Percentiles rank a stretch among this genome's conserved stretches.
Conservation (phyloP, 139 green algal species). For the Auxenochlorella pyrenoidosa region DNA sequence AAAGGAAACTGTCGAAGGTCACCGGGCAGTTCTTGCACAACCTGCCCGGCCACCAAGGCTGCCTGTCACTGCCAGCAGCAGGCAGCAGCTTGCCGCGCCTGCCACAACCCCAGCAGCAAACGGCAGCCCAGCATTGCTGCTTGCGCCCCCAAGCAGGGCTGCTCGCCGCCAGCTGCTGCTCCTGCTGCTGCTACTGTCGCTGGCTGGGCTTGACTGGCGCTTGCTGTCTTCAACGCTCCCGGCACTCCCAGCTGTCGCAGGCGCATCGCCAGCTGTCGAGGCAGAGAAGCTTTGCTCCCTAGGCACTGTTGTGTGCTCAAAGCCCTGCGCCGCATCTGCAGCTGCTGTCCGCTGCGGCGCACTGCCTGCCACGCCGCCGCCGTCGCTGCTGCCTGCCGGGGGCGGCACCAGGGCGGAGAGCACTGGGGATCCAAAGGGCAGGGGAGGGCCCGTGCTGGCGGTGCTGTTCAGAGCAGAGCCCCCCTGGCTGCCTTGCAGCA, state of each 20-base stretch:
- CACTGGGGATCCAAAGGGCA: constrained; percentile 11
- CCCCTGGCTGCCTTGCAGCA: background rate
- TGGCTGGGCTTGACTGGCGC: background rate
- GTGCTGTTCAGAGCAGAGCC: background rate
- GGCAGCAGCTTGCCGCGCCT: background rate
- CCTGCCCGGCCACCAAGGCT: background rate
- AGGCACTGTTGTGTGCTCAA: too few species aligned
- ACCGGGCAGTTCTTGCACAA: background rate
- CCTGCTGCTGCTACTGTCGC: background rate
- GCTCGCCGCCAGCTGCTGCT: background rate
- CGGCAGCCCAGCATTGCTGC: background rate
- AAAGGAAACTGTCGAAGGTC: too few species aligned
- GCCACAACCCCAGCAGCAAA: constrained; percentile 13
- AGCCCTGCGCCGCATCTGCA: too few species aligned
- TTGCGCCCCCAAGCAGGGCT: background rate
- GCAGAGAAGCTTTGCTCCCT: background rate
- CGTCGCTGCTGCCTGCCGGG: background rate
- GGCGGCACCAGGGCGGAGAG: background rate
- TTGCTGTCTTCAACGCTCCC: background rate
- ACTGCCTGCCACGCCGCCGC: background rate
- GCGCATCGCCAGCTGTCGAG: background rate
- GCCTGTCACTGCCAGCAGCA: background rate
- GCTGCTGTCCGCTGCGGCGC: background rate
- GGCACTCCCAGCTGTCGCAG: background rate
- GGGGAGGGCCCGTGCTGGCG: background rate